These are phyloP conservation scores for Parasarocladium wereldwijsianum DNA, from an alignment of 2,329 filamentous ascomycete genomes.

Conservation along the genomic window DNA sequence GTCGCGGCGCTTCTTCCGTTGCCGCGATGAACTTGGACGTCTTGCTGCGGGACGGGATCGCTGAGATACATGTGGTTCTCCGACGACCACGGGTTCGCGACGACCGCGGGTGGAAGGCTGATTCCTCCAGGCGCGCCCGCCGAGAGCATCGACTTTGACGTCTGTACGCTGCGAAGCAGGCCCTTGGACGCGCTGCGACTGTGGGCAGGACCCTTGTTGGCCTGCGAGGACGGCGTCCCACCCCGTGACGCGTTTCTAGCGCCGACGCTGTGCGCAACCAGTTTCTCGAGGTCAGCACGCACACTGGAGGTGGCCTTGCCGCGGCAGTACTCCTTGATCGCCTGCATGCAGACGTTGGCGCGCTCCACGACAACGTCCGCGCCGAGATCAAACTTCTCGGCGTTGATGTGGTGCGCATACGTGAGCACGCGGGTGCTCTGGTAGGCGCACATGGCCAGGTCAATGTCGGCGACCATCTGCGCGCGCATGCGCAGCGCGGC, in stretches of 20 bases:
- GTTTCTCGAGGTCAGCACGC: constrained; percentile 32
- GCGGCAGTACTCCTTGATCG: constrained; percentile 34
- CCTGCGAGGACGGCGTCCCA: constrained; percentile 7
- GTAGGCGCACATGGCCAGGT: constrained; percentile 39
- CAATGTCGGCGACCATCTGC: constrained; percentile 37
- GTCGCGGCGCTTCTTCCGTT: background rate
- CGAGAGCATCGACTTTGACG: background rate
- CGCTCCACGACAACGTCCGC: constrained; percentile 32
- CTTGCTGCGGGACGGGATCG: constrained; percentile 2
- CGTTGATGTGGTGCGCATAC: constrained; percentile 31
- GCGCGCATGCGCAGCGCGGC: constrained; percentile 34
- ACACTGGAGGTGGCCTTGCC: constrained; percentile 34
- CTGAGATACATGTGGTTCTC: constrained; percentile 2
- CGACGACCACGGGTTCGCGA: constrained; percentile 3
- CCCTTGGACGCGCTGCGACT: constrained; percentile 3
- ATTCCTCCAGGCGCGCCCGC: background rate
- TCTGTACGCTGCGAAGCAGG: constrained; percentile 1
- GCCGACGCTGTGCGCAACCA: constrained; percentile 30
- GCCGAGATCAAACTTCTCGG: constrained; percentile 26
- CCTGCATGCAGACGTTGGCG: constrained; percentile 33
- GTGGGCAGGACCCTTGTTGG: constrained; percentile 8
- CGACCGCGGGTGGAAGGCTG: constrained; percentile 1
- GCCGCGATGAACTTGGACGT: constrained; percentile 3
- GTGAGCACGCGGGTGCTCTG: constrained; percentile 39
- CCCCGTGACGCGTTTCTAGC: constrained; percentile 7